Conservation (phyloP, 2,329 filamentous ascomycete genomes). For the Fusarium sp. region DNA sequence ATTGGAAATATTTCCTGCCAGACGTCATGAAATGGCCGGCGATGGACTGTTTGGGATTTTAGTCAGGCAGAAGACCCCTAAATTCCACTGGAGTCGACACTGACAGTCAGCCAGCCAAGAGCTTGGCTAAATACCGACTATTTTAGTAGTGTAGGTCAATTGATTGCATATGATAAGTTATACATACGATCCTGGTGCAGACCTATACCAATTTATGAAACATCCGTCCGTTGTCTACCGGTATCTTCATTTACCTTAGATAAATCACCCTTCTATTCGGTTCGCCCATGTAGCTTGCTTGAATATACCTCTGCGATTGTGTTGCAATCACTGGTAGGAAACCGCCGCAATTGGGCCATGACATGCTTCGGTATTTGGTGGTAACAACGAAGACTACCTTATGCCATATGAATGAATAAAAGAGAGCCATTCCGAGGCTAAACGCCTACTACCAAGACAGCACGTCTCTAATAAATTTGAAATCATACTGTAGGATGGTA, state of each 20-base stretch:
- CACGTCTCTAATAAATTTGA: neutral
- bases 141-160: neutral
- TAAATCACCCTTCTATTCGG: neutral
- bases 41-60: conserved; percentile 10
- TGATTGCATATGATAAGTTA: neutral
- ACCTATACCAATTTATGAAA: neutral
- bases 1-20: neutral
- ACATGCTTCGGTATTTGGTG: neutral
- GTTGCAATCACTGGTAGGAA: neutral
- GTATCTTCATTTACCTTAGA: neutral
- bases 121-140: neutral
- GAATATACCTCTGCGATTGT: neutral
- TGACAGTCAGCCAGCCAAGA: neutral
- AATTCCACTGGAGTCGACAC: neutral
- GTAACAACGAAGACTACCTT: neutral
- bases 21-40: conserved; percentile 5
- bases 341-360: neutral
- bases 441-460: neutral
- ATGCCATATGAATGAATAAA: neutral
- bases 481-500: neutral
- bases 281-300: neutral
- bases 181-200: neutral
- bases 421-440: neutral
- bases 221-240: neutral
- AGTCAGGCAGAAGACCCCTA: conserved; percentile 24